Evolutionary conservation across 441 rosid species (phyloP), one percentile per base, ranked within the genome.

Genomic region (Lepidium campestre): DNA sequence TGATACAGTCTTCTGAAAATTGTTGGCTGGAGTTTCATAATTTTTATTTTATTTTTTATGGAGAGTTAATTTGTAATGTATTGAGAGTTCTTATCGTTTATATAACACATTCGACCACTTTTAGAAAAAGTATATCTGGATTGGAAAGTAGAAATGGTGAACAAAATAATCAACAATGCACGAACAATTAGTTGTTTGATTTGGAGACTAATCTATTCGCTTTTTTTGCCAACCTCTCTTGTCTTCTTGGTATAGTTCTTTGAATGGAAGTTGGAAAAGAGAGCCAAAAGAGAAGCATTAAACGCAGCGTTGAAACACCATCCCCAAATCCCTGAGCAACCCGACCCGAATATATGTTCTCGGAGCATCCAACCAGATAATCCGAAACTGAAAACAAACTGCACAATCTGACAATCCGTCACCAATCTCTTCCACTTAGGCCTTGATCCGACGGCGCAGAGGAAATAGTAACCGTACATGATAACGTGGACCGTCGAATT

Each of bases 371-470:
- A 61, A 14, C 59, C 76, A 10, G 83, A 75, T 32, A 83, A 65
- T 22, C 62, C 60, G 39, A 83, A 87, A 57, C 85, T 79, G 15
- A 77, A 66, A 67, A 79, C 53, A 41, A 87, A 87, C 78, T 85
- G 90, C 59, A 81, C 53, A 25, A 87, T 75, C 79, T 87, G 93
- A 67, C 78, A 79, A 46, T 85, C 77, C 13, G 93, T 87, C n/a
- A 87, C 93, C 41, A 76, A 62, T 15, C 82, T 79, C 80, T 87
- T 85, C 93, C 93, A 87, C 73, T 4, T 75, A 0, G 93, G 93
- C 7, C 84, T 82, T 36, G 68, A 31, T 31, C 93, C 93, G 0
- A 87, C 29, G 5, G 84, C 62, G 48, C 79, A 80, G 11, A 77
- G 71, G 8, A 87, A 70, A 49, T 85, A 87, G 41, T 87, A 87